Conservation (phyloP, 179 eudicot species). For the Dionaea muscipula region DNA sequence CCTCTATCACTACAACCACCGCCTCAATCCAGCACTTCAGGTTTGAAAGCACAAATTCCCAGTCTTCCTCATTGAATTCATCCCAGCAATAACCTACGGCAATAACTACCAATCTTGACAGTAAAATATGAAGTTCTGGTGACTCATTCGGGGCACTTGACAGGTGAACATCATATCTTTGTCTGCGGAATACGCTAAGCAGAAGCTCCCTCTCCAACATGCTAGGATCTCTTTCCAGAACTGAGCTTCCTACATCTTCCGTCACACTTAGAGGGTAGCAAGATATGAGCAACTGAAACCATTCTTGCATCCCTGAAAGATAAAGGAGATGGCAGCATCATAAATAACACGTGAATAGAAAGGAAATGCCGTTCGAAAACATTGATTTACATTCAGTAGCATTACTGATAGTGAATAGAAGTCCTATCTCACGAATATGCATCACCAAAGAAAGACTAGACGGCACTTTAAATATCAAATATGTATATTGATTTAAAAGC, state of each 20-base stretch:
- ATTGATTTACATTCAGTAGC: no score
- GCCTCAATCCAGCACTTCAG: conserved; percentile 70
- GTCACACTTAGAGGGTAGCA: conserved; percentile 54
- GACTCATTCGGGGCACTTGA: conserved; percentile 36
- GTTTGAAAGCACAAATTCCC: conserved; percentile 62
- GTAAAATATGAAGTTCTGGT: conserved; percentile 42
- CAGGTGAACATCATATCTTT: conserved; percentile 34
- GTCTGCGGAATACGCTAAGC: conserved; percentile 64
- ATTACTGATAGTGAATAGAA: no score
- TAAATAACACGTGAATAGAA: no score
- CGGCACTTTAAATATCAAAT: no score
- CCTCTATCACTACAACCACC: conserved; percentile 76
- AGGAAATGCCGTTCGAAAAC: no score
- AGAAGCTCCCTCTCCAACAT: conserved; percentile 40
- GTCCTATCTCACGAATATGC: no score
- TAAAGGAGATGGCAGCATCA: background rate
- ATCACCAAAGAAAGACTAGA: no score
- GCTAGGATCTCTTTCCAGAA: conserved; percentile 34
- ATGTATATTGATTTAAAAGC: background rate
- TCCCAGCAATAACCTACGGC: conserved; percentile 81
- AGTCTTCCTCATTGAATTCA: conserved; percentile 69
- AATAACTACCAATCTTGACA: conserved; percentile 51
- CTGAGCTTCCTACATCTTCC: conserved; percentile 21
- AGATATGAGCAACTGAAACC: conserved; percentile 74
- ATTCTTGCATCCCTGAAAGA: conserved; percentile 55